These are phyloP conservation scores for Hawksworthiomyces lignivorus DNA, from an alignment of 2,329 filamentous ascomycete species.

Conservation along the genomic window DNA sequence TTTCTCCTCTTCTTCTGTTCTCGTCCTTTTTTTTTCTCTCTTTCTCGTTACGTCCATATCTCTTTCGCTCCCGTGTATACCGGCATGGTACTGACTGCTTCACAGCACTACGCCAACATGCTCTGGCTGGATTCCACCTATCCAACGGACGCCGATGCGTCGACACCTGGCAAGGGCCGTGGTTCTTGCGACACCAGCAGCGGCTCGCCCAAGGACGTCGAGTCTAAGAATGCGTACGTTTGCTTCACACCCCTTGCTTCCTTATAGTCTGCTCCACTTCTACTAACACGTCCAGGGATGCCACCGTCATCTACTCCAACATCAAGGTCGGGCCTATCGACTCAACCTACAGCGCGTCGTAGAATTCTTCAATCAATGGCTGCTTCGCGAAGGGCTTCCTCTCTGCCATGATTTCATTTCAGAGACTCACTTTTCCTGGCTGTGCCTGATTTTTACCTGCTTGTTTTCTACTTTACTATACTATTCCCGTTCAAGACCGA, in stretches of 20 bases:
- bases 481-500: no score
- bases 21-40: neutral
- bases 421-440: no score
- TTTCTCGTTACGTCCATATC: no score
- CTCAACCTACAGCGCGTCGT: slow-evolving; percentile 19
- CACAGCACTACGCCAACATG: slow-evolving; percentile 47
- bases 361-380: no score
- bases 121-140: slow-evolving; percentile 53
- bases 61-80: no score
- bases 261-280: neutral
- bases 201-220: slow-evolving; percentile 36
- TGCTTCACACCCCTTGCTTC: neutral
- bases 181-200: slow-evolving; percentile 38
- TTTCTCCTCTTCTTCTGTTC: neutral
- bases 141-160: slow-evolving; percentile 32
- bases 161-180: slow-evolving; percentile 32
- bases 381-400: no score
- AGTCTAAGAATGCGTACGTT: slow-evolving; percentile 23
- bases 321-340: slow-evolving; percentile 24
- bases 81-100: neutral
- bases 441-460: no score
- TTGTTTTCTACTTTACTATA: no score
- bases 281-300: slow-evolving; percentile 4
- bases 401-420: no score
- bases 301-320: slow-evolving; percentile 16